These are phyloP conservation scores for Candida multigemmis DNA, from an alignment of 805 yeast genomes.

Conservation along the genomic window DNA sequence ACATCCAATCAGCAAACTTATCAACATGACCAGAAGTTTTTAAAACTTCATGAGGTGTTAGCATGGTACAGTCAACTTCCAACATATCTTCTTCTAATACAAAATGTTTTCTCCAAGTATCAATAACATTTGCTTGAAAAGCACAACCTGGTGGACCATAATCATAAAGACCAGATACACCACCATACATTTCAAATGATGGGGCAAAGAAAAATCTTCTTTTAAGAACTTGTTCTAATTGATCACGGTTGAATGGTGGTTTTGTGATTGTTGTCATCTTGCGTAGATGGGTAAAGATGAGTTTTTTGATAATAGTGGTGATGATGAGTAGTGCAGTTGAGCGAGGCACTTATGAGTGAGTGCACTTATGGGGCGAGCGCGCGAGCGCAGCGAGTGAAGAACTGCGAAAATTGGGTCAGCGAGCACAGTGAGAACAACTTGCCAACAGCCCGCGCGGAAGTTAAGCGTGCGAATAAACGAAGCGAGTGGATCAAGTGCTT, in stretches of 20 bases:
- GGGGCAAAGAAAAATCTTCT: constrained; percentile 98
- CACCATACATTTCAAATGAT: constrained; percentile 94
- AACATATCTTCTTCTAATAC: constrained; percentile 97
- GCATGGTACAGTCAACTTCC: constrained; percentile 96
- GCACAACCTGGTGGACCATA: constrained; percentile 99
- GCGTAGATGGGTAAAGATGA: too few species aligned
- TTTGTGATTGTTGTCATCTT: constrained; percentile 20
- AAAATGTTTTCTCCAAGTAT: constrained; percentile 96
- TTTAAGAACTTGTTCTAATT: constrained; percentile 82
- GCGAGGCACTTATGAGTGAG: too few species aligned
- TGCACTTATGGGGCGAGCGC: too few species aligned
- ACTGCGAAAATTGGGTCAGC: too few species aligned
- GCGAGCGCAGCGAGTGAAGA: not conserved
- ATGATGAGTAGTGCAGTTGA: not conserved
- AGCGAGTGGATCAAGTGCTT: too few species aligned
- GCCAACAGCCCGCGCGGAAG: too few species aligned
- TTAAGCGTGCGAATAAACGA: too few species aligned
- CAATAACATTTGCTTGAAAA: constrained; percentile 90
- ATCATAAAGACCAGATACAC: constrained; percentile 95
- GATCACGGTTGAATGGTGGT: constrained; percentile 67
- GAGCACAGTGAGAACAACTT: too few species aligned
- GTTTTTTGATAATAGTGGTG: not conserved
- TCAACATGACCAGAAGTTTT: constrained; percentile 99
- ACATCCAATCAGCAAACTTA: constrained; percentile 99
- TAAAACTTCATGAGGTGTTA: constrained; percentile 95